These are phyloP conservation scores for Hericium rajendrae DNA, from an alignment of 768 basidiomycete genomes.

Conservation along the genomic window DNA sequence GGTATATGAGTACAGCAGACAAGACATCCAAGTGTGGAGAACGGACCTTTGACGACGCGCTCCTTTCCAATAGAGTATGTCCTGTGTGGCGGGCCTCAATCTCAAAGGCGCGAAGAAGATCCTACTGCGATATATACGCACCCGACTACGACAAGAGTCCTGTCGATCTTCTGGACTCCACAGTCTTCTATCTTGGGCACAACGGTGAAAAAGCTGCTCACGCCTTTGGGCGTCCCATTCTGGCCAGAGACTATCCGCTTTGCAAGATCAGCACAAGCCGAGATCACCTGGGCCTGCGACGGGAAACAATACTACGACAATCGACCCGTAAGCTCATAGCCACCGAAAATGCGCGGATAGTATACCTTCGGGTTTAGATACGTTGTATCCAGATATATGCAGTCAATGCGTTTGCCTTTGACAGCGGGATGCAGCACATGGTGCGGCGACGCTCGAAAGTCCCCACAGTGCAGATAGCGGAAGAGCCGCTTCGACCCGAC, in stretches of 20 bases:
- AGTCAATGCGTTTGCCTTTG: constrained; percentile 72
- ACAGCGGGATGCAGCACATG: constrained; percentile 82
- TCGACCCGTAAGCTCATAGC: constrained; percentile 1
- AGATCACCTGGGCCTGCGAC: constrained; percentile 88
- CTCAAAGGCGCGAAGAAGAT: background rate
- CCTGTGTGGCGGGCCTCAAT: constrained; percentile 26
- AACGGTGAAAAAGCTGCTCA: constrained; percentile 43
- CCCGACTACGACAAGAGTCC: constrained; percentile 64
- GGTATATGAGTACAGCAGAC: background rate
- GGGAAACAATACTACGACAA: constrained; percentile 79
- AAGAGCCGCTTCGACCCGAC: constrained; percentile 65
- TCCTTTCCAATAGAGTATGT: constrained; percentile 99
- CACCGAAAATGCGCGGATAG: background rate
- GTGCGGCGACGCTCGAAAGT: constrained; percentile 81
- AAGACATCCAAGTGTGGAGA: background rate
- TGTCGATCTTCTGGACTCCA: constrained; percentile 30
- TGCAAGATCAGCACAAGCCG: constrained; percentile 83
- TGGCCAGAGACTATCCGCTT: constrained; percentile 40
- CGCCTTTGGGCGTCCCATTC: constrained; percentile 21
- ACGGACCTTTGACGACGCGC: constrained; percentile 84
- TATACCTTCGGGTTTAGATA: constrained; percentile 78
- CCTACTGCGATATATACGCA: constrained; percentile 22
- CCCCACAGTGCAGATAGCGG: constrained; percentile 93
- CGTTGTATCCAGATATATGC: constrained; percentile 92
- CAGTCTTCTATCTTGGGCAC: constrained; percentile 19